A percentile compares a stretch with the other conserved stretches of the same genome.
These are phyloP conservation scores for Penstemon eatonii DNA, from an alignment of 257 asterid species.

Conservation along the genomic window DNA sequence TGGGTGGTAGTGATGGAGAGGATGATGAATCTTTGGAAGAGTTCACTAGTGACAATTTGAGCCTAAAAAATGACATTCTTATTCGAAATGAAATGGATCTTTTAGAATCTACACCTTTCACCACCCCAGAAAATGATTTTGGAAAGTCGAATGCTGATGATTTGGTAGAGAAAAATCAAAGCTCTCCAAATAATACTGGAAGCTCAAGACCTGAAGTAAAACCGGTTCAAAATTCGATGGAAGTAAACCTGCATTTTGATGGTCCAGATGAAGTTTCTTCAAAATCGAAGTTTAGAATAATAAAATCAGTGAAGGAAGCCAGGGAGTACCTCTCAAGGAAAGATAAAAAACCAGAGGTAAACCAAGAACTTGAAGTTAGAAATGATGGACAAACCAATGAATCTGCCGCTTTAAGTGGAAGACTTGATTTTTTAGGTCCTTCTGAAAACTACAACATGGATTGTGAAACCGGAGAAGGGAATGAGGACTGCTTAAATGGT, in stretches of 20 bases:
- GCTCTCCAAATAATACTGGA: slow-evolving; percentile 28
- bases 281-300: slow-evolving; percentile 52
- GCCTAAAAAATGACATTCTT: slow-evolving; percentile 33
- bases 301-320: slow-evolving; percentile 79
- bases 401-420: slow-evolving; percentile 25
- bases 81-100: slow-evolving; percentile 31
- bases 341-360: slow-evolving; percentile 35
- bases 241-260: slow-evolving; percentile 30
- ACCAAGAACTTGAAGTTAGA: slow-evolving; percentile 34
- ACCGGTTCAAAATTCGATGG: slow-evolving; percentile 31
- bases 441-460: slow-evolving; percentile 26
- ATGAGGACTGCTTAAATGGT: slow-evolving; percentile 28
- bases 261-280: slow-evolving; percentile 31
- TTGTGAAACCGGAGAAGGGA: slow-evolving; percentile 33
- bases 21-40: slow-evolving; percentile 33
- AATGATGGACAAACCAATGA: slow-evolving; percentile 28
- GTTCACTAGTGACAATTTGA: slow-evolving; percentile 26
- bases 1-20: slow-evolving; percentile 33
- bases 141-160: slow-evolving; percentile 31
- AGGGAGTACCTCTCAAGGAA: slow-evolving; percentile 71
- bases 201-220: slow-evolving; percentile 26
- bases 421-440: slow-evolving; percentile 23
- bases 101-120: slow-evolving; percentile 25
- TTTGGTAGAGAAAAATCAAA: slow-evolving; percentile 30
- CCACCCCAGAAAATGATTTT: slow-evolving; percentile 26